These are phyloP conservation scores for Monoraphidium neglectum DNA, from an alignment of 139 green algal species.

Conservation along the genomic window DNA sequence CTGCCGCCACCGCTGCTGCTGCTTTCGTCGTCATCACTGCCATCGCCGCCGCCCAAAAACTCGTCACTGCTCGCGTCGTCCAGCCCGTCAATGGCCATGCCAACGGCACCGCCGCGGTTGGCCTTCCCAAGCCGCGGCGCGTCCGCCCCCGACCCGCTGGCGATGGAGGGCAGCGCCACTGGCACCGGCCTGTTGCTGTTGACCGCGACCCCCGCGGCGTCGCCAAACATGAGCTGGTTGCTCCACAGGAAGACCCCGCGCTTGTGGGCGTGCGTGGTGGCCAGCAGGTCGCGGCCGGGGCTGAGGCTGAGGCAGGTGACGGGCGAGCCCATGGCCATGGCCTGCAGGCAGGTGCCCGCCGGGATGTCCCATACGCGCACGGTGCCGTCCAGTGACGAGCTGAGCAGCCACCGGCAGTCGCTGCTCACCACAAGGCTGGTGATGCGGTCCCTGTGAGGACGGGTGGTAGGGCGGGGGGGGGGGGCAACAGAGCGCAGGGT, in stretches of 20 bases:
- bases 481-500: not conserved
- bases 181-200: slow-evolving; percentile 38
- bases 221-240: slow-evolving; percentile 81
- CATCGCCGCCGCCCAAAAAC: not conserved
- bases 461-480: not conserved
- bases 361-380: slow-evolving; percentile 94
- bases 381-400: slow-evolving; percentile 81
- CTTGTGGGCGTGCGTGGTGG: slow-evolving; percentile 84
- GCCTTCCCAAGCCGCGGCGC: slow-evolving; percentile 15
- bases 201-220: slow-evolving; percentile 23
- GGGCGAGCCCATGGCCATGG: slow-evolving; percentile 73
- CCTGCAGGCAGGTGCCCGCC: slow-evolving; percentile 47
- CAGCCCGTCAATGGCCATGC: not conserved
- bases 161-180: slow-evolving; percentile 44
- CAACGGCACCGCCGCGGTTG: not conserved
- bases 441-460: slow-evolving; percentile 62
- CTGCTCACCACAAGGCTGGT: slow-evolving; percentile 72
- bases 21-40: not conserved
- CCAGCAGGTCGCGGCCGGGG: slow-evolving; percentile 87
- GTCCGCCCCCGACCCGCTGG: not conserved
- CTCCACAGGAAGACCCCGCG: slow-evolving; percentile 96
- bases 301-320: slow-evolving; percentile 81
- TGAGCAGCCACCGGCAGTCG: slow-evolving; percentile 92
- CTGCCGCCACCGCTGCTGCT: too few species aligned
- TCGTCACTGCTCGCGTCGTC: slow-evolving; percentile 5